A percentile compares a stretch with the other conserved stretches of the same genome.
Evolutionary conservation across 805 yeast species (phyloP).

Genomic region (Maudiozyma bulderi): DNA sequence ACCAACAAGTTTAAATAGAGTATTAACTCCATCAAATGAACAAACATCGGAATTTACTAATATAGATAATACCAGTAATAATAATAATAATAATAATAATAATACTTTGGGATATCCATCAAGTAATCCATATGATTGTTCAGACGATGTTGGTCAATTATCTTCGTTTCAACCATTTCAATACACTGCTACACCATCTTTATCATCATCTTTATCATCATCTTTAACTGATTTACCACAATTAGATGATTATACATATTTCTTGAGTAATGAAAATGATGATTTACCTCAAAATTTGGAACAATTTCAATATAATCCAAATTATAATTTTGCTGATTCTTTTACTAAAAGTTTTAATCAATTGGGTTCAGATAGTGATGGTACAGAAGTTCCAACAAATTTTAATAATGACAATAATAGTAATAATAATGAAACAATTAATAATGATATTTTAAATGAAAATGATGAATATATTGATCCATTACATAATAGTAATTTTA

Average conservation of each 20-base stretch:
- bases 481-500: conserved; percentile 3
- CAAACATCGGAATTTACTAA: background rate
- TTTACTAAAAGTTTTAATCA: background rate
- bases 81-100: background rate
- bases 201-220: conserved; percentile 8
- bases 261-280: conserved; percentile 5
- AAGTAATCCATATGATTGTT: background rate
- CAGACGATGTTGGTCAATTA: background rate
- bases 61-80: background rate
- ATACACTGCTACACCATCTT: conserved; percentile 5
- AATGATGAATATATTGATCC: conserved; percentile 2
- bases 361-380: background rate
- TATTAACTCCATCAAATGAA: conserved; percentile 4
- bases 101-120: background rate
- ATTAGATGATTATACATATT: conserved; percentile 11
- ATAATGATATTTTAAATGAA: background rate
- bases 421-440: background rate
- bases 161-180: background rate
- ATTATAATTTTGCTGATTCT: background rate
- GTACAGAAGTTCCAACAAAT: background rate
- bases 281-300: background rate
- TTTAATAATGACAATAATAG: background rate
- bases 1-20: conserved; percentile 17
- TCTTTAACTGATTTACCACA: conserved; percentile 16
- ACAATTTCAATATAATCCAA: conserved; percentile 1